Evolutionary conservation across 805 yeast genomes (phyloP).

Genomic region (Suhomyces prunicola): DNA sequence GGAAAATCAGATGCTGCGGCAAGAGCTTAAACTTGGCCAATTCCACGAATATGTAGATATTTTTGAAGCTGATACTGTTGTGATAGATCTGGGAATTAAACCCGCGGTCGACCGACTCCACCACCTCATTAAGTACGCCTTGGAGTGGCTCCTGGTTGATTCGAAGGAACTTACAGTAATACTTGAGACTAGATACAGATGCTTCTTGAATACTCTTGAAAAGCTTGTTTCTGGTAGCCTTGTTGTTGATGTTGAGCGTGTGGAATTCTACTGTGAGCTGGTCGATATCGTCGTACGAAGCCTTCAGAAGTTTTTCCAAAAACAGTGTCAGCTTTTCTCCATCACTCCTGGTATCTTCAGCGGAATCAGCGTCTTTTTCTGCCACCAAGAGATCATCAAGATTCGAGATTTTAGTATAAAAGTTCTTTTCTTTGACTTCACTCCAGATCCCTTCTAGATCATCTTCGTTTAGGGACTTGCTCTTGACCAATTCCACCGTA

Average conservation of each 20-base stretch:
- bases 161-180: conserved; percentile 68
- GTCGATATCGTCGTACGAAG: conserved; percentile 49
- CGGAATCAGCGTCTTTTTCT: not conserved
- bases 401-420: conserved; percentile 57
- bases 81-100: conserved; percentile 57
- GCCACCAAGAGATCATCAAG: conserved; percentile 25
- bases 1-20: conserved; percentile 69
- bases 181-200: conserved; percentile 43
- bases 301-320: conserved; percentile 40
- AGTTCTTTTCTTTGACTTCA: conserved; percentile 58
- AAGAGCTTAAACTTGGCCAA: conserved; percentile 71
- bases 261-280: conserved; percentile 47
- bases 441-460: conserved; percentile 51
- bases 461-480: conserved; percentile 21
- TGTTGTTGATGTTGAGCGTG: conserved; percentile 55
- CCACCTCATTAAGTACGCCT: conserved; percentile 50
- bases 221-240: conserved; percentile 66
- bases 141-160: conserved; percentile 48
- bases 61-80: conserved; percentile 52
- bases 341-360: conserved; percentile 16
- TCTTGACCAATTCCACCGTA: conserved; percentile 20
- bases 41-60: conserved; percentile 66
- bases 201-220: conserved; percentile 52
- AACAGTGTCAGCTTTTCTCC: conserved; percentile 44
- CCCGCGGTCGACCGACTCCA: conserved; percentile 54